Percentiles rank a stretch among this genome's conserved stretches.
Conservation (phyloP, 768 basidiomycete genomes). For the Suillus paluster region DNA sequence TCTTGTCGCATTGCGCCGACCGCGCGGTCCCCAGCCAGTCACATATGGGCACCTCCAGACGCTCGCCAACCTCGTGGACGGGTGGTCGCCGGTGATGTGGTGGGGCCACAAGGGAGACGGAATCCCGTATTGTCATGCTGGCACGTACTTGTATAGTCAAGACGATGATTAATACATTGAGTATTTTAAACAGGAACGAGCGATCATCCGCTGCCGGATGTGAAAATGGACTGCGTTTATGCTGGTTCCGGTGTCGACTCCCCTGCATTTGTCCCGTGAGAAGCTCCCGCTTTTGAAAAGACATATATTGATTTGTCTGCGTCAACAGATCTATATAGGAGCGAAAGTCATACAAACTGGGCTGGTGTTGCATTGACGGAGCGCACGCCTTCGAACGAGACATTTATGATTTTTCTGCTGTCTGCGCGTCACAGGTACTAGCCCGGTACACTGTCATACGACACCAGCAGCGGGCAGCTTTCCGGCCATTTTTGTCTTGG, state of each 20-base stretch:
- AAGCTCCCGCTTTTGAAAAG: too few relatives aligned
- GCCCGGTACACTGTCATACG: too few relatives aligned
- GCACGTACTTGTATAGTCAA: conserved; percentile 9
- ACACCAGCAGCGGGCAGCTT: too few relatives aligned
- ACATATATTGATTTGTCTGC: too few relatives aligned
- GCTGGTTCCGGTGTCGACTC: conserved; percentile 3
- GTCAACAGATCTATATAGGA: too few relatives aligned
- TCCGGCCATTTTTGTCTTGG: too few relatives aligned
- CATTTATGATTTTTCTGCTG: background rate
- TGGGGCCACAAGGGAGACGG: conserved; percentile 27
- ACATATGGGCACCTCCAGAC: conserved; percentile 39
- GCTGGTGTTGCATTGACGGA: too few relatives aligned
- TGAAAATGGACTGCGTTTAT: conserved; percentile 27
- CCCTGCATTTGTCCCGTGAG: background rate
- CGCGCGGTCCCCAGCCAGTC: conserved; percentile 31
- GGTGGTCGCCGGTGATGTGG: conserved; percentile 37
- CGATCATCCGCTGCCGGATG: conserved; percentile 19
- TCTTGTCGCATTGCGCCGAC: conserved; percentile 17
- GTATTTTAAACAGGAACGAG: conserved; percentile 27
- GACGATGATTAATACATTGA: background rate
- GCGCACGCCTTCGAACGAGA: background rate
- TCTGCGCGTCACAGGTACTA: too few relatives aligned
- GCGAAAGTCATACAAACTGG: too few relatives aligned
- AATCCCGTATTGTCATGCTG: conserved; percentile 18
- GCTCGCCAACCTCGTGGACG: conserved; percentile 39